A percentile compares a stretch with the other conserved stretches of the same genome.
Conservation (phyloP, 2,329 filamentous ascomycete species). For the Gnomoniopsis sp. region DNA sequence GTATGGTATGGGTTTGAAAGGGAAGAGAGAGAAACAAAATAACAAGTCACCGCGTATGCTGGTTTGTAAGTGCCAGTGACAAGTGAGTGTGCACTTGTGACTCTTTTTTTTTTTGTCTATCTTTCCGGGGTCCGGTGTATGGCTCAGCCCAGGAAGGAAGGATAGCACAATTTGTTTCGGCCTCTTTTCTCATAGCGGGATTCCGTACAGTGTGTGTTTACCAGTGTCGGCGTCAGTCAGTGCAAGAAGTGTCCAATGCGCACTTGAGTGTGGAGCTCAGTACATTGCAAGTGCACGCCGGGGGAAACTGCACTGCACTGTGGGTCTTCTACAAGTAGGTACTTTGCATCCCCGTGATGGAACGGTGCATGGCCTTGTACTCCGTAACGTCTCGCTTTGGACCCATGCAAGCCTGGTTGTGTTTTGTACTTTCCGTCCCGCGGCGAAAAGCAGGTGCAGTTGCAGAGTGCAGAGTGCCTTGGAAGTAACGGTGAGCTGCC, state of each 20-base stretch:
- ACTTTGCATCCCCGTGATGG: too few relatives aligned
- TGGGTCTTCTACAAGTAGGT: too few relatives aligned
- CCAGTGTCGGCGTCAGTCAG: too few relatives aligned
- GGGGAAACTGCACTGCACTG: too few relatives aligned
- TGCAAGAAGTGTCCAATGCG: not conserved
- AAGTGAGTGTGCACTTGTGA: not conserved
- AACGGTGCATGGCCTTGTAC: not conserved
- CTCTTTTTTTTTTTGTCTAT: not conserved
- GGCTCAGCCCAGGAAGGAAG: not conserved
- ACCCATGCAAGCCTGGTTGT: too few relatives aligned
- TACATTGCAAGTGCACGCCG: too few relatives aligned
- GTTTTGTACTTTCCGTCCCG: too few relatives aligned
- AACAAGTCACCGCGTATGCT: not conserved
- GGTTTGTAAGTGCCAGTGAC: not conserved
- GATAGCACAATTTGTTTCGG: not conserved
- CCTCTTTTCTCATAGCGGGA: not conserved
- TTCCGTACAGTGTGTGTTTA: not conserved
- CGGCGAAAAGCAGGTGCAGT: not conserved
- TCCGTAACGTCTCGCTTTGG: not conserved
- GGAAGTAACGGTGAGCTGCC: not conserved
- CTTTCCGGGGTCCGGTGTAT: constrained; percentile 3
- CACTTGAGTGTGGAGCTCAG: not conserved
- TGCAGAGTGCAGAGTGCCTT: not conserved
- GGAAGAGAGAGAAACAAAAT: not conserved
- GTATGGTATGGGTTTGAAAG: not conserved